phyloP scores from a whole-genome alignment of 2,329 filamentous ascomycete species.

The Fusarium kyushuense region DNA sequence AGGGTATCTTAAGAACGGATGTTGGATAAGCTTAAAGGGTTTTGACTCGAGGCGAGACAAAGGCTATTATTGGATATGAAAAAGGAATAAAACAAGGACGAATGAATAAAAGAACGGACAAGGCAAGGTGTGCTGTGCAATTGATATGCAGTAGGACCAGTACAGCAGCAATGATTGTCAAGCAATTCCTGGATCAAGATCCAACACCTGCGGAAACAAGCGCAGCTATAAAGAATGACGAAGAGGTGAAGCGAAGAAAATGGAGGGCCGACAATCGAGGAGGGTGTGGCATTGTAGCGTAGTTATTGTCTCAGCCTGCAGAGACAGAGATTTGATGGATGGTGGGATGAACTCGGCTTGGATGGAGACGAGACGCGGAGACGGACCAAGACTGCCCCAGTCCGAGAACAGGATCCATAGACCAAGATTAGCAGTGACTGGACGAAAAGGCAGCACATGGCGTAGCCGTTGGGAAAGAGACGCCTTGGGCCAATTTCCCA shows the following conservation, averaged over 20 bases:
- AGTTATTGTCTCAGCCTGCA: constrained; percentile 31
- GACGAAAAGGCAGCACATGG: constrained; percentile 40
- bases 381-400: constrained; percentile 39
- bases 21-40: constrained; percentile 11
- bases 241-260: constrained; percentile 16
- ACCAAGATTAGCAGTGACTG: constrained; percentile 41
- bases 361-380: constrained; percentile 44
- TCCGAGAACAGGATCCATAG: constrained; percentile 5
- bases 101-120: neutral
- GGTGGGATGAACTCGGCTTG: constrained; percentile 8
- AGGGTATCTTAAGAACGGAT: neutral
- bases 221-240: constrained; percentile 16
- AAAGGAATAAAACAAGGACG: constrained; percentile 27
- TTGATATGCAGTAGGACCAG: constrained; percentile 25
- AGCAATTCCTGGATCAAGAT: constrained; percentile 23
- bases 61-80: constrained; percentile 8
- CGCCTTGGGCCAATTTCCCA: constrained; percentile 45
- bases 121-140: constrained; percentile 23
- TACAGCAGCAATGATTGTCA: constrained; percentile 16
- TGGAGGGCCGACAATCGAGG: constrained; percentile 15
- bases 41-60: constrained; percentile 34
- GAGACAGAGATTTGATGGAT: constrained; percentile 42
- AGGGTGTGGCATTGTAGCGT: constrained; percentile 37
- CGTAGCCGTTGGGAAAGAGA: constrained; percentile 37
- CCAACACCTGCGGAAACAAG: constrained; percentile 18